Conservation (phyloP, 208 protist species). For the Zelonia costaricensis region DNA sequence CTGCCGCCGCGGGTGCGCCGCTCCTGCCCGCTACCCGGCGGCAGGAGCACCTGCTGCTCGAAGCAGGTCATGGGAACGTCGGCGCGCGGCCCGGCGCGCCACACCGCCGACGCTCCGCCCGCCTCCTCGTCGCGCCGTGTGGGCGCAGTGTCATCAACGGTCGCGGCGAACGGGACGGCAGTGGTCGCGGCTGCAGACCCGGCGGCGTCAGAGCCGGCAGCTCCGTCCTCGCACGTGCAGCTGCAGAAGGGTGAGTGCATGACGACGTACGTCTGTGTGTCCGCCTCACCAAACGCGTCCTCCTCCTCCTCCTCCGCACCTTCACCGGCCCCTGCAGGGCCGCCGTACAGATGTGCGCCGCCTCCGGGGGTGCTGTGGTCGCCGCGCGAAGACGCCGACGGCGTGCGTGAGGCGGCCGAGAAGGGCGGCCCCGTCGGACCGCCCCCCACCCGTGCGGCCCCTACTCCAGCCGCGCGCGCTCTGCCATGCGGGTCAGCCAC, state of each 20-base stretch:
- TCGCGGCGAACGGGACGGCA: background rate
- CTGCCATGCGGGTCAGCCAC: too few species aligned
- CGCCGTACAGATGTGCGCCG: too few species aligned
- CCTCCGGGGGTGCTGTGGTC: too few species aligned
- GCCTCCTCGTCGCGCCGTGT: too few species aligned
- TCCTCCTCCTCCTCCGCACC: slow-evolving; percentile 35
- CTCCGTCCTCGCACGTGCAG: background rate
- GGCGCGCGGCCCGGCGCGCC: background rate
- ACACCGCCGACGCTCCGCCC: background rate
- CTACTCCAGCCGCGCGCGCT: too few species aligned
- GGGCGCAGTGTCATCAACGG: background rate
- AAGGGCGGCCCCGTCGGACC: too few species aligned
- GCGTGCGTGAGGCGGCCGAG: too few species aligned
- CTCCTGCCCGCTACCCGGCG: slow-evolving; percentile 49
- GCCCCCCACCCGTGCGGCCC: too few species aligned
- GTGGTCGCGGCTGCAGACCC: background rate
- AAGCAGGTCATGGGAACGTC: slow-evolving; percentile 32
- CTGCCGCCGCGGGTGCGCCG: background rate
- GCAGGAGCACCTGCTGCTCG: slow-evolving; percentile 47
- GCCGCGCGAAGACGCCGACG: too few species aligned
- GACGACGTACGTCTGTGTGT: slow-evolving; percentile 29
- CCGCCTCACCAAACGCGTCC: slow-evolving; percentile 8
- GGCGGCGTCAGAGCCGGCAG: background rate
- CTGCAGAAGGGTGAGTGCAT: slow-evolving; percentile 64
- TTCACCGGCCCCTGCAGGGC: too few species aligned